phyloP scores from a whole-genome alignment of 2,329 filamentous ascomycete genomes.

The Venturiaceae sp. region DNA sequence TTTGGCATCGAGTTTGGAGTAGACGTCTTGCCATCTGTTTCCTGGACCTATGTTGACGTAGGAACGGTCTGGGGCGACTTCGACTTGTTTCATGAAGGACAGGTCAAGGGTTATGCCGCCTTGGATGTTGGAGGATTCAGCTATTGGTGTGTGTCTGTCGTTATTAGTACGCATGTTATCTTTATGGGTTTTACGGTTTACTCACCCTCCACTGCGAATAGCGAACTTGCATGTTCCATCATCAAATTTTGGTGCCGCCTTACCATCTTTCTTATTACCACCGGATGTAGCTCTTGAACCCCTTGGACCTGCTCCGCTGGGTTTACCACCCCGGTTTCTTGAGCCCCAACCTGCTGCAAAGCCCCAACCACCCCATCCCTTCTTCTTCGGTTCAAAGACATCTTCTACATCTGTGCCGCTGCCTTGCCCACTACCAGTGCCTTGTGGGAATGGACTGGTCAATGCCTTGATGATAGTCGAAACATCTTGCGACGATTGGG shows the following conservation, averaged over 20 bases:
- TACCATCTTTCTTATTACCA: slow-evolving; percentile 8
- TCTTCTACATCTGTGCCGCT: no score
- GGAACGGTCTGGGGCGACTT: not conserved
- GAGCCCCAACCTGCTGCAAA: no score
- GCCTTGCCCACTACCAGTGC: slow-evolving; percentile 7
- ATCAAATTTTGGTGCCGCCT: slow-evolving; percentile 1
- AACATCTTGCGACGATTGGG: not conserved
- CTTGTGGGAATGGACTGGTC: slow-evolving; percentile 12
- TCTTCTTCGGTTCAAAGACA: no score
- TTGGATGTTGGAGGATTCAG: slow-evolving; percentile 1
- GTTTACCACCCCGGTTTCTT: no score
- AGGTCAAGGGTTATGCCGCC: slow-evolving; percentile 9
- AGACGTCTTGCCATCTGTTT: slow-evolving; percentile 8
- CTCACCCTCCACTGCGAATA: slow-evolving; percentile 13
- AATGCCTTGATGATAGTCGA: slow-evolving; percentile 3
- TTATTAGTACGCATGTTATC: not conserved
- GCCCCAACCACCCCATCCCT: no score
- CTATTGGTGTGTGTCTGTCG: not conserved
- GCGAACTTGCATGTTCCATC: slow-evolving; percentile 12
- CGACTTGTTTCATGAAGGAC: not conserved
- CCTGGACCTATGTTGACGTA: slow-evolving; percentile 4
- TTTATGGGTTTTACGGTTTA: not conserved
- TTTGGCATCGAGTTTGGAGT: slow-evolving; percentile 4
- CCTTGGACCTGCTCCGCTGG: no score
- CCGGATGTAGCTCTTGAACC: no score